These are phyloP conservation scores for Alternaria metachromatica DNA, from an alignment of 2,329 filamentous ascomycete genomes.

Conservation along the genomic window DNA sequence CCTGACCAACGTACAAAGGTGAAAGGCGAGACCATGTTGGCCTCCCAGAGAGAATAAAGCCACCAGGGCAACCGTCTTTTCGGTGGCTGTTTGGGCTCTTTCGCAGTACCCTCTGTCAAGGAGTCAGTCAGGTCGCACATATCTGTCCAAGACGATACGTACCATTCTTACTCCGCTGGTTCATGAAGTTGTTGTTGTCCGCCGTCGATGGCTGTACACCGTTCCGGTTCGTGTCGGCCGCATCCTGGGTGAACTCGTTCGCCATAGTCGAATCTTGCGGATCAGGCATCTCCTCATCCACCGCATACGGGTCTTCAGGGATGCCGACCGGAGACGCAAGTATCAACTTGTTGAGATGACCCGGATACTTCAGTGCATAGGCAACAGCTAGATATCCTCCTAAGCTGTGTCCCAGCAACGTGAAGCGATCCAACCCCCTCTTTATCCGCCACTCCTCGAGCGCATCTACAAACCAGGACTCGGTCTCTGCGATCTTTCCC, in stretches of 20 bases:
- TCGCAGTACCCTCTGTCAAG: conserved; percentile 33
- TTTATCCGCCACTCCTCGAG: conserved; percentile 94
- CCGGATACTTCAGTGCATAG: conserved; percentile 96
- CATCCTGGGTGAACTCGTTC: conserved; percentile 81
- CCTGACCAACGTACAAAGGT: conserved; percentile 86
- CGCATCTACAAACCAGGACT: conserved; percentile 95
- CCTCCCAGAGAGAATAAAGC: conserved; percentile 94
- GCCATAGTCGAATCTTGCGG: conserved; percentile 73
- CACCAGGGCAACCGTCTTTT: conserved; percentile 76
- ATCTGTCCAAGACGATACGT: background rate
- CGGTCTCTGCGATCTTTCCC: conserved; percentile 84
- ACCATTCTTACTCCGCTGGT: conserved; percentile 52
- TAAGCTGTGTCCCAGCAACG: conserved; percentile 88
- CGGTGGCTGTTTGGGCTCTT: conserved; percentile 54
- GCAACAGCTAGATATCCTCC: conserved; percentile 95
- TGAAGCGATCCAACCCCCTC: conserved; percentile 90
- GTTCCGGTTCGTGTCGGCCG: conserved; percentile 68
- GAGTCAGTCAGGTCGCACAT: background rate
- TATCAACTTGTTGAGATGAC: conserved; percentile 92
- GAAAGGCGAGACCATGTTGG: conserved; percentile 89
- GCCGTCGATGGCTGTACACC: conserved; percentile 70
- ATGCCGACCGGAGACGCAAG: conserved; percentile 93
- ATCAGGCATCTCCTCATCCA: conserved; percentile 80
- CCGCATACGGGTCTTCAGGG: conserved; percentile 90
- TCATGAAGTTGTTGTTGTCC: conserved; percentile 64